Percentiles rank a stretch among this genome's conserved stretches.
Evolutionary conservation across 768 basidiomycete genomes (phyloP).

Genomic region (Leccinum incarnatum): DNA sequence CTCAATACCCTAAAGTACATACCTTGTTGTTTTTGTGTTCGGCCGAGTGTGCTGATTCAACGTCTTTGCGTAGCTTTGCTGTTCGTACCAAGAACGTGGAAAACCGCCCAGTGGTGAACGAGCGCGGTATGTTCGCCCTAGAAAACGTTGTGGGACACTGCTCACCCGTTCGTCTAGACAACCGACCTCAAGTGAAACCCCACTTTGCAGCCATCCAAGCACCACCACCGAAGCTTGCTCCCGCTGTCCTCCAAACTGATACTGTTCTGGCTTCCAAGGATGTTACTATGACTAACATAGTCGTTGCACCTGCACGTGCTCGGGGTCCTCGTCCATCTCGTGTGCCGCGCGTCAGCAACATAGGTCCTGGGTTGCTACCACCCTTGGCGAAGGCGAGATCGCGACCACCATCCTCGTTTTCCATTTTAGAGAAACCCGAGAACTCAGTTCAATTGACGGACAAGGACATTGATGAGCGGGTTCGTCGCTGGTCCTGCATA

Average conservation of each 20-base stretch:
- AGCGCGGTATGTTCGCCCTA: constrained; percentile 53
- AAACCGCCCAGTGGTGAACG: constrained; percentile 77
- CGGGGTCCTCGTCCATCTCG: constrained; percentile 32
- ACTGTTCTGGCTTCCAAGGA: constrained; percentile 25
- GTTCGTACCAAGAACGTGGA: constrained; percentile 83
- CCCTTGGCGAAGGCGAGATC: constrained; percentile 19
- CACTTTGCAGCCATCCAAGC: constrained; percentile 65
- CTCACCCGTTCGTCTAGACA: constrained; percentile 40
- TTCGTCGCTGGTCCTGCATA: constrained; percentile 23
- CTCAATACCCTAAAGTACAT: constrained; percentile 87
- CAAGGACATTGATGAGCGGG: constrained; percentile 73
- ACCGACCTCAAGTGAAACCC: constrained; percentile 52
- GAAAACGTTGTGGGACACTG: neutral
- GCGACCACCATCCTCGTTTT: constrained; percentile 17
- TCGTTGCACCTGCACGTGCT: constrained; percentile 9
- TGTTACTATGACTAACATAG: constrained; percentile 8
- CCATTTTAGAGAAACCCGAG: constrained; percentile 18
- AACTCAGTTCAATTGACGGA: constrained; percentile 43
- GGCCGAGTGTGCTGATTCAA: neutral
- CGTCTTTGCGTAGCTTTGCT: constrained; percentile 56
- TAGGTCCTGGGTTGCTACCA: constrained; percentile 27
- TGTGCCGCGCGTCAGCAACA: constrained; percentile 30
- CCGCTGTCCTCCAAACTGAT: constrained; percentile 45
- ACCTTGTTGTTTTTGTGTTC: neutral
- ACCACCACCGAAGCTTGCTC: constrained; percentile 43